phyloP scores from a whole-genome alignment of 2,329 filamentous ascomycete genomes.

The Neurospora sp. region DNA sequence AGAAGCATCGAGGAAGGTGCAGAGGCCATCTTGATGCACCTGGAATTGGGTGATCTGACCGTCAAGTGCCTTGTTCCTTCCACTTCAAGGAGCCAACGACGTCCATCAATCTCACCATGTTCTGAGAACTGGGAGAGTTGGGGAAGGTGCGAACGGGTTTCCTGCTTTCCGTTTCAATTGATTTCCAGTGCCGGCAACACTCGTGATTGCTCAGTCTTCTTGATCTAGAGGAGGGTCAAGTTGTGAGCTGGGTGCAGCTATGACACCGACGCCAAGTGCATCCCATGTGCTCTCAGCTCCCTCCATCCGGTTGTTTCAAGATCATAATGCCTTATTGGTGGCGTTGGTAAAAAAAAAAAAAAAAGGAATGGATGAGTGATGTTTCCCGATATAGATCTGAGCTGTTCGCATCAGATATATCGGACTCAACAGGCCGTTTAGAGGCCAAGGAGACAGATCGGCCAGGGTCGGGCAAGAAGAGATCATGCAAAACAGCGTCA shows the following conservation, averaged over 20 bases:
- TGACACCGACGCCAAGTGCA: not conserved
- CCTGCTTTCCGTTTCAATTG: not conserved
- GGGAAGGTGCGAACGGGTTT: not conserved
- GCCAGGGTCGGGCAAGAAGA: not conserved
- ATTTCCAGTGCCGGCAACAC: not conserved
- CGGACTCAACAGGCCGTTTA: not conserved
- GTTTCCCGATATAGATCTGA: not conserved
- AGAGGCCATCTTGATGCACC: not conserved
- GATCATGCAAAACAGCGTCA: not conserved
- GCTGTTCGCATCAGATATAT: not conserved
- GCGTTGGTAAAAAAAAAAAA: fast-evolving
- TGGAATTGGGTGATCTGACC: not conserved
- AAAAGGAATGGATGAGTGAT: not conserved
- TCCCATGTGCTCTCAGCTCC: not conserved
- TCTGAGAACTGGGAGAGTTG: not conserved
- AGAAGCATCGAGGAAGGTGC: not conserved
- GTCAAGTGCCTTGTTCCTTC: not conserved
- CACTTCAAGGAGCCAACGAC: not conserved
- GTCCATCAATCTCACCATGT: not conserved
- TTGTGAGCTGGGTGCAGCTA: not conserved
- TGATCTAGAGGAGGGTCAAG: not conserved
- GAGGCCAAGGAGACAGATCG: not conserved
- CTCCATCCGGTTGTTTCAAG: not conserved
- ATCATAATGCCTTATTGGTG: not conserved
- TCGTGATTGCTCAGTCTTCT: not conserved